Evolutionary conservation across 495 filamentous ascomycete species (phyloP), one percentile per base, ranked within the genome.

Genomic region (Talaromyces liani): DNA sequence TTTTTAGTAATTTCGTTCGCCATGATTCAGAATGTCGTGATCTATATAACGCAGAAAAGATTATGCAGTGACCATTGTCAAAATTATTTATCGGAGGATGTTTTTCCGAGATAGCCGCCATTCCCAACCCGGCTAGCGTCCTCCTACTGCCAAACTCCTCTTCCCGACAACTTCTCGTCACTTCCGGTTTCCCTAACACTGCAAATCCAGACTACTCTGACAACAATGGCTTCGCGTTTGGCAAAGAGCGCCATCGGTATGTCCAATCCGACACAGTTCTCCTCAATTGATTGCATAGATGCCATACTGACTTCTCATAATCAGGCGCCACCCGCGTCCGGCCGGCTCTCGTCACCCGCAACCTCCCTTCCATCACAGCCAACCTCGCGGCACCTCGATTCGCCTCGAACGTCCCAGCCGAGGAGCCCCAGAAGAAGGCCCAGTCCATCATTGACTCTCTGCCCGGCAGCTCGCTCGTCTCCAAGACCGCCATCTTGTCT

Each of bases 401-500:
- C 70, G 79, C 84, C 66, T 93, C 92, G 69, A 91, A 85, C 74
- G 85, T 93, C 25, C 91, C 94, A 33, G 67, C 86, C 31, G 82
- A 89, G 75, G 91, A 96, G 65, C 93, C 95, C 71, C 89, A 93
- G 79, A 88, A 87, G 74, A 96, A 93, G 83, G 95, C 95, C 45
- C 90, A 97, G 82, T 95, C 91, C 34, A 89, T 99, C 80, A 79
- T 99, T 70, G 89, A 98, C 70, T 79, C 93, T 65, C 81, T 99
- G 54, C 91, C 92, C 68, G 89, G 93, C 70, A 91, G 83, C 82
- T 88, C 83, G 68, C 82, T 97, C 68, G 77, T 94, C 75, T 92
- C 91, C 76, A 99, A 98, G 86, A 92, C 91, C 66, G 95, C 95
- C 72, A 90, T 96, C 76, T 86, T 99, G 63, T 98, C 94, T 69